phyloP scores from a whole-genome alignment of 2,329 filamentous ascomycete species.

The Atkinsonella texensis region DNA sequence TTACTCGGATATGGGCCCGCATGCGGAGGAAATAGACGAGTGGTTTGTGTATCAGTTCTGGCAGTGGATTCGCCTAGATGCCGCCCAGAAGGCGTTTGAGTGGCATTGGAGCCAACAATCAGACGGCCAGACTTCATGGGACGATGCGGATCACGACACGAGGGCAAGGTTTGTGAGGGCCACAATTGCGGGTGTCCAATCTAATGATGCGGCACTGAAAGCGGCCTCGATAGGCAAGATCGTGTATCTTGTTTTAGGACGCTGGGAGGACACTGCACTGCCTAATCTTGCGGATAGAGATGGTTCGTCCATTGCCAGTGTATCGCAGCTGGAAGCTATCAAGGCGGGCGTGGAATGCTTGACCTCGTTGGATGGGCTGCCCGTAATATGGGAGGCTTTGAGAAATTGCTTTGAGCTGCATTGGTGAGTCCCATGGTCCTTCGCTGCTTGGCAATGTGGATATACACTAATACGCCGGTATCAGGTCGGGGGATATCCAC shows the following conservation, averaged over 20 bases:
- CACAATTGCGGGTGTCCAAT: conserved; percentile 33
- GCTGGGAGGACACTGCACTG: conserved; percentile 59
- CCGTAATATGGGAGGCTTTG: conserved; percentile 39
- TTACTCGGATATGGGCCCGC: conserved; percentile 59
- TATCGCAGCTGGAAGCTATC: conserved; percentile 47
- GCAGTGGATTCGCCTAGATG: conserved; percentile 68
- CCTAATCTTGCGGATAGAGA: conserved; percentile 27
- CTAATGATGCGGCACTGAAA: conserved; percentile 35
- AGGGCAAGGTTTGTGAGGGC: conserved; percentile 44
- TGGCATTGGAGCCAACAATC: conserved; percentile 55
- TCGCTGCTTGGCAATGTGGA: background rate
- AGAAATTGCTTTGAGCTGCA: conserved; percentile 37
- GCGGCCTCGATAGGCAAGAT: conserved; percentile 44
- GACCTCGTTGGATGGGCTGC: conserved; percentile 37
- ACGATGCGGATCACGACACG: conserved; percentile 45
- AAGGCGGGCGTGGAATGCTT: conserved; percentile 40
- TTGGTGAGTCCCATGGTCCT: conserved; percentile 28
- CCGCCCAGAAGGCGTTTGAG: conserved; percentile 66
- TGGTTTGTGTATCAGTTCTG: conserved; percentile 92
- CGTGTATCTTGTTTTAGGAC: conserved; percentile 52
- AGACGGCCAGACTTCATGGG: conserved; percentile 42
- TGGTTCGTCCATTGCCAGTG: conserved; percentile 38
- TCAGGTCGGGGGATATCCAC: conserved; percentile 35
- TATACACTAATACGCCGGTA: background rate
- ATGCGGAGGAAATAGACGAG: conserved; percentile 86